phyloP scores from a whole-genome alignment of 192 early-diverging fungal genomes.

The Dispira parvispora region DNA sequence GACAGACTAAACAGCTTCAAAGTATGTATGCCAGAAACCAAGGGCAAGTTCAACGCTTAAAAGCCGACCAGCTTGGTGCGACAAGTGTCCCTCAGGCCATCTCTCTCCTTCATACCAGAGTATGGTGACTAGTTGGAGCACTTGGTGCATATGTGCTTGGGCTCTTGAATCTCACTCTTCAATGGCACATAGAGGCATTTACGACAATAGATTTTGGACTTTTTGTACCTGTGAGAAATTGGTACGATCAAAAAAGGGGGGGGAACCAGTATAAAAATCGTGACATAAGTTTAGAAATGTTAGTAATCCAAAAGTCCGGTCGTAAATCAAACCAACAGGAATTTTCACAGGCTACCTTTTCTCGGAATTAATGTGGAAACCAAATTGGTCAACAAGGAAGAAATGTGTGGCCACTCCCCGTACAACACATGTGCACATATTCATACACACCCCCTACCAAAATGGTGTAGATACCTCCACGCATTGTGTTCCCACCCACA shows the following conservation, averaged over 20 bases:
- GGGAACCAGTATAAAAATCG: background rate
- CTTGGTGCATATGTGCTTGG: slow-evolving; percentile 5
- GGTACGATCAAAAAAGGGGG: background rate
- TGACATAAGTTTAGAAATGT: background rate
- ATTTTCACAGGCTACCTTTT: background rate
- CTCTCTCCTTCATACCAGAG: no score
- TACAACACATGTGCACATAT: background rate
- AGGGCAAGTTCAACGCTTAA: background rate
- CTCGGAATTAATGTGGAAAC: background rate
- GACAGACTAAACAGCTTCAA: no score
- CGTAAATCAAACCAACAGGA: background rate
- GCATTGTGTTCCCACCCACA: no score
- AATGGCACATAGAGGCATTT: slow-evolving; percentile 31
- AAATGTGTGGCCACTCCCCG: background rate
- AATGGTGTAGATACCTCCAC: no score
- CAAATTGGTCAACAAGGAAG: background rate
- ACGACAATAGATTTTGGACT: slow-evolving; percentile 29
- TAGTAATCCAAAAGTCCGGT: background rate
- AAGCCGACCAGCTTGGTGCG: background rate
- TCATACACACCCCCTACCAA: no score
- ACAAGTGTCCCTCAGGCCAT: background rate
- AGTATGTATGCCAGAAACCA: no score
- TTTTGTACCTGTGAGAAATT: slow-evolving; percentile 21
- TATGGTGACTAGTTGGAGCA: background rate
- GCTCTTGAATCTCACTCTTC: slow-evolving; percentile 26